Percentiles rank a stretch among this genome's conserved stretches.
phyloP scores from a whole-genome alignment of 2,329 filamentous ascomycete species.

The Microcyclosporella mali region DNA sequence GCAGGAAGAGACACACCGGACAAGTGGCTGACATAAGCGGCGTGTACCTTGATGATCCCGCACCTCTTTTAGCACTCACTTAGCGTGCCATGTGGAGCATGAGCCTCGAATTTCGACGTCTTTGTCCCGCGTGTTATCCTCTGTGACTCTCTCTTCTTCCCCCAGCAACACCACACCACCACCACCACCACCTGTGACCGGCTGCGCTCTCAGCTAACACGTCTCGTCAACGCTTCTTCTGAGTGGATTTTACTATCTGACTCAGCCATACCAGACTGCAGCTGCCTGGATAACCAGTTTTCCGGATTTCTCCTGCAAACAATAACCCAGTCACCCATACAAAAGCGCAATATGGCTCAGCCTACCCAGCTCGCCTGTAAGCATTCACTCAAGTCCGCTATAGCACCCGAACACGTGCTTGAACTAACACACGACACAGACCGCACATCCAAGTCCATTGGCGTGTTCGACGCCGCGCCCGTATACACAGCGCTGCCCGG shows the following conservation, averaged over 20 bases:
- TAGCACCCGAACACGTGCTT: background rate
- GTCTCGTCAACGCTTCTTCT: constrained; percentile 17
- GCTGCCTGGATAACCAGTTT: constrained; percentile 8
- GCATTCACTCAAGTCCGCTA: constrained; percentile 25
- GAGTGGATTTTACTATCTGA: constrained; percentile 33
- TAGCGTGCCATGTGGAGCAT: too few relatives aligned
- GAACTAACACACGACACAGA: constrained; percentile 40
- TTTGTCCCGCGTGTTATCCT: background rate
- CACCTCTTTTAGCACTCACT: too few relatives aligned
- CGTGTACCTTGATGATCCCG: too few relatives aligned
- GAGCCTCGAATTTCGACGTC: background rate
- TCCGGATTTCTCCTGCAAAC: background rate
- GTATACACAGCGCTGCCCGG: constrained; percentile 78
- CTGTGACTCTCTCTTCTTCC: background rate
- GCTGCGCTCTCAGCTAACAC: constrained; percentile 12
- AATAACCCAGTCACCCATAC: constrained; percentile 1
- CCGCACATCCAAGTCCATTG: constrained; percentile 94
- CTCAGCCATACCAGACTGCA: constrained; percentile 26
- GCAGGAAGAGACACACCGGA: too few relatives aligned
- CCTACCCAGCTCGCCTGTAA: constrained; percentile 86
- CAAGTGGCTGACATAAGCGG: too few relatives aligned
- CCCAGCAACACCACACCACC: background rate
- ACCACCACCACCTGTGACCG: background rate
- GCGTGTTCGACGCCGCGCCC: constrained; percentile 84
- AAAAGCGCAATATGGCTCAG: constrained; percentile 66